Base-by-base conservation (phyloP, 805 yeast genomes). In the Starmerella apicola region DNA sequence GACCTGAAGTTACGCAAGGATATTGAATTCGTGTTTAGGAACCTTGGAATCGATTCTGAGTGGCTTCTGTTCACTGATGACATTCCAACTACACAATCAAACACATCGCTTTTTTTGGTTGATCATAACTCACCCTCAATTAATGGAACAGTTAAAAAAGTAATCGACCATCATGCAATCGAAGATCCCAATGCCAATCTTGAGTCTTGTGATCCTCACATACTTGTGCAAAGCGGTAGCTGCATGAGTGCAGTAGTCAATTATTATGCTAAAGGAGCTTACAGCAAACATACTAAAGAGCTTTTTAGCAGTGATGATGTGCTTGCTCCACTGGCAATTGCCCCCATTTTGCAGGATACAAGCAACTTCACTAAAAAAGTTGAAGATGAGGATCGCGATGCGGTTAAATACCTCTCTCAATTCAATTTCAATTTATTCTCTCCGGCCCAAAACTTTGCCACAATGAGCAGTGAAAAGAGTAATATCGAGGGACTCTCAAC, bases 291-390 rank as follows among this genome's bases (percentile, higher is more conserved):
- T n/a, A n/a, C n/a, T n/a, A n/a, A n/a, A n/a, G 27, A n/a, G 8
- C 37, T 43, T 10, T 42, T 49, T n/a, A 34, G 34, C 5, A 35
- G 33, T 8, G 54, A 60, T 27, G 48, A 53, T 2, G 71, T 67
- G 17, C 53, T 70, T 6, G 61, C 70, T 1, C 58, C 61, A 23
- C 59, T 83, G 12, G 63, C 75, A 5, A 46, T 77, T 35, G 78
- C 82, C 0, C 91, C 95, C 1, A 67, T 81, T 23, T 52, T 84
- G 28, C 65, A 80, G 10, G 97, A 88, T 51, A 86, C 97, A 0
- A 61, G 75, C 4, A 76, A 78, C 49, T 61, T 84, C 64, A 62
- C 67, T 8, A 66, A 66, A 34, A 78, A 77, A 56, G 61, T 80
- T 3, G 83, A 78, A 46, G 53, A 55, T 0, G 65, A 63, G 3